A percentile compares a stretch with the other conserved stretches of the same genome.
Conservation (phyloP, 768 basidiomycete genomes). For the Mycena amicta region DNA sequence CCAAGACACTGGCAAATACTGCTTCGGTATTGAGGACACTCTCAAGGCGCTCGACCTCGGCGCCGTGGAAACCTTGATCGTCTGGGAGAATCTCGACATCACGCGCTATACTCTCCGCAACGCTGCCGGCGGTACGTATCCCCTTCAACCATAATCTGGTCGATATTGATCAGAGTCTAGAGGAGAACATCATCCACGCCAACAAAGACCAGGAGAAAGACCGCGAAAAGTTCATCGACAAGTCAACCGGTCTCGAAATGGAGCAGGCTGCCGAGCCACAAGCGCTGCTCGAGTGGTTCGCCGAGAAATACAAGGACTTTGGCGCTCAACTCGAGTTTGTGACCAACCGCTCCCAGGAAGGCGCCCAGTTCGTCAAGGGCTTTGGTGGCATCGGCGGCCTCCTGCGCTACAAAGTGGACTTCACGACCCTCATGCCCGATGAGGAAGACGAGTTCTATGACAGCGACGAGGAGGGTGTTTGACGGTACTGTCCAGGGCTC, state of each 20-base stretch:
- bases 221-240: constrained; percentile 93
- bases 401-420: constrained; percentile 96
- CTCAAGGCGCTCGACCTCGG: constrained; percentile 96
- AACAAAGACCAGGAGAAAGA: constrained; percentile 89
- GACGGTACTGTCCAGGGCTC: constrained; percentile 85
- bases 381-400: constrained; percentile 98
- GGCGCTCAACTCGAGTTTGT: constrained; percentile 96
- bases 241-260: constrained; percentile 95
- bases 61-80: constrained; percentile 94
- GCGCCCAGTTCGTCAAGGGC: constrained; percentile 96
- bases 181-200: constrained; percentile 80
- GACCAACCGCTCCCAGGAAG: constrained; percentile 95
- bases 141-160: background rate
- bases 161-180: constrained; percentile 37
- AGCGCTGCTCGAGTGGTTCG: constrained; percentile 95
- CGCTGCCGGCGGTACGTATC: constrained; percentile 76
- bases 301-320: constrained; percentile 98
- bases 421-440: constrained; percentile 77
- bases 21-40: constrained; percentile 97
- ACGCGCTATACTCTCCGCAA: constrained; percentile 88
- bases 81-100: constrained; percentile 97
- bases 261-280: constrained; percentile 83
- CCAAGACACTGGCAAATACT: constrained; percentile 93
- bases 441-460: constrained; percentile 88
- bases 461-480: constrained; percentile 74